Percentiles rank a stretch among this genome's conserved stretches.
phyloP scores from a whole-genome alignment of 305 asterid species.

The Fraxinus dipetala region DNA sequence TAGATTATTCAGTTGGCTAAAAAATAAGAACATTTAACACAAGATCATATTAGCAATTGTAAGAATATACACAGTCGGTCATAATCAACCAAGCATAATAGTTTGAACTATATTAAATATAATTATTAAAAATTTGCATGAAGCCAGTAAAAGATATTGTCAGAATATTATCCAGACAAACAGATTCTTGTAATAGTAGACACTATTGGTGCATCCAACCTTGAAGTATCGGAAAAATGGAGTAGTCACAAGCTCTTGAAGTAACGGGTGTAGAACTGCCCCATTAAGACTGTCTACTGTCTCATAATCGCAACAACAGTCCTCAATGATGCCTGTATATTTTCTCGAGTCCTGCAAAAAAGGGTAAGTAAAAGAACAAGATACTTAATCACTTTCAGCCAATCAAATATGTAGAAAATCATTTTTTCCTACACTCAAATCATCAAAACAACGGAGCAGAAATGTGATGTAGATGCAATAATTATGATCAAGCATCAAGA shows the following conservation, averaged over 20 bases:
- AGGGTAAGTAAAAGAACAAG: slow-evolving; percentile 23
- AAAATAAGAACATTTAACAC: neutral
- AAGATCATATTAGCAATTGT: neutral
- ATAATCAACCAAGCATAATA: neutral
- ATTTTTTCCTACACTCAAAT: neutral
- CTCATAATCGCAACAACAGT: slow-evolving; percentile 95
- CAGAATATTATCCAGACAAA: neutral
- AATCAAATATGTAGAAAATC: neutral
- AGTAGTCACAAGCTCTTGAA: slow-evolving; percentile 78
- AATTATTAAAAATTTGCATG: neutral
- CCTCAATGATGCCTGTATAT: slow-evolving; percentile 89
- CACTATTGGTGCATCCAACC: slow-evolving; percentile 40
- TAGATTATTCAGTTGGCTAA: neutral
- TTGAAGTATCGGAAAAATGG: slow-evolving; percentile 90
- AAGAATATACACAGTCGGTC: neutral
- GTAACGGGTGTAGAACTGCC: slow-evolving; percentile 77
- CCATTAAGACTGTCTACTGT: slow-evolving; percentile 74
- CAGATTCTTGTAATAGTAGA: slow-evolving; percentile 1
- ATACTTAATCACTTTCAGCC: neutral
- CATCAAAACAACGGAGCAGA: neutral
- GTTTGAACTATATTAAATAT: neutral
- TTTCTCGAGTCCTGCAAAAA: slow-evolving; percentile 71
- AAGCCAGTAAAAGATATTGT: neutral
- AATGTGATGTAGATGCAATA: neutral
- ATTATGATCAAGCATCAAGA: neutral